These are phyloP conservation scores for Apiospora arundinis DNA, from an alignment of 2,329 filamentous ascomycete species.

Conservation along the genomic window DNA sequence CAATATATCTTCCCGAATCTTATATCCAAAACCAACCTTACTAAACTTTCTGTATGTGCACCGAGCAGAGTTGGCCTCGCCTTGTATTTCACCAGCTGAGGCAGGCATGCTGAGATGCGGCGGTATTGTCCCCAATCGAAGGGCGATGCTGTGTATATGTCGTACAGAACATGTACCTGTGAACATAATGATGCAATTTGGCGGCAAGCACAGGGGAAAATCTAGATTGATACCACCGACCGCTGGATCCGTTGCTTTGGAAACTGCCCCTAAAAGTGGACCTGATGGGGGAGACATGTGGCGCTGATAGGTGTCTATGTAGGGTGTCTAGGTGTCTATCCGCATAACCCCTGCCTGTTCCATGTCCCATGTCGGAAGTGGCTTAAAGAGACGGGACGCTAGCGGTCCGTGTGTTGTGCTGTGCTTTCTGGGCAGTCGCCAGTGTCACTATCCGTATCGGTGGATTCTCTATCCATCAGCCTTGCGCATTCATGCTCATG, in stretches of 20 bases:
- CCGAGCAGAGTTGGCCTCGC: no score
- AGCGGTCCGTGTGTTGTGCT: not conserved
- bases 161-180: not conserved
- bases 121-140: no score
- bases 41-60: not conserved
- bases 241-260: slow-evolving; percentile 9
- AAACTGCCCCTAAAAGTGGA: slow-evolving; percentile 9
- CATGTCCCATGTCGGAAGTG: not conserved
- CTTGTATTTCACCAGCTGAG: not conserved
- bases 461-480: not conserved
- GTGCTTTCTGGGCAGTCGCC: no score
- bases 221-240: slow-evolving; percentile 11
- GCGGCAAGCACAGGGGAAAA: slow-evolving; percentile 10
- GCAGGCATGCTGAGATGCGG: not conserved
- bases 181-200: slow-evolving; percentile 16
- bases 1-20: not conserved
- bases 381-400: not conserved
- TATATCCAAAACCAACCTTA: not conserved
- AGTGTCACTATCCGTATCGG: no score
- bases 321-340: not conserved
- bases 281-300: not conserved
- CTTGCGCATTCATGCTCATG: not conserved
- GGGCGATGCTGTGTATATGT: not conserved
- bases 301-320: slow-evolving; percentile 4
- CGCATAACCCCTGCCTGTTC: not conserved